These are phyloP conservation scores for Chenopodium berlandieri DNA, from an alignment of 148 eudicot genomes.

Conservation along the genomic window DNA sequence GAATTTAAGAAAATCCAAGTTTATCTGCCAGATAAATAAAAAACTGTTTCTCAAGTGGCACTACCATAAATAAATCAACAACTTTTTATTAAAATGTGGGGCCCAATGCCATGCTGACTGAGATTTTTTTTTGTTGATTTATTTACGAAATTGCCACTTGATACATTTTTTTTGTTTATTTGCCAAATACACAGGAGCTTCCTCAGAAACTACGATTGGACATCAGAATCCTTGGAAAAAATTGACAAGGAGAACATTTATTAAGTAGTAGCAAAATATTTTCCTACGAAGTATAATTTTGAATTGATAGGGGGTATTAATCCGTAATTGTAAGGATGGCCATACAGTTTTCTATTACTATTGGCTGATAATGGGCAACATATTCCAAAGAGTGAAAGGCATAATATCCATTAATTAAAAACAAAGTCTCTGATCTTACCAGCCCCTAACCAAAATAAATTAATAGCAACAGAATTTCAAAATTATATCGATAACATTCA, in stretches of 20 bases:
- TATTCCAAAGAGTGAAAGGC: neutral
- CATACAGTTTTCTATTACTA: neutral
- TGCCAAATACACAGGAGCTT: too few relatives aligned
- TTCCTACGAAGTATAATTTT: too few relatives aligned
- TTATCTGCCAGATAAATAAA: too few relatives aligned
- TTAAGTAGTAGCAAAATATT: too few relatives aligned
- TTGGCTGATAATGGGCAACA: neutral
- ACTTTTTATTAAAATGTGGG: too few relatives aligned
- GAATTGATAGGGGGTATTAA: too few relatives aligned
- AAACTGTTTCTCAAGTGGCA: too few relatives aligned
- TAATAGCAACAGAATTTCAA: neutral
- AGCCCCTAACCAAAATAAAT: neutral
- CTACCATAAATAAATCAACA: too few relatives aligned
- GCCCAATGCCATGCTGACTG: too few relatives aligned
- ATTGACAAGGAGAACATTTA: neutral
- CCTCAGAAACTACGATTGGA: neutral
- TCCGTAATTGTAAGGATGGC: neutral
- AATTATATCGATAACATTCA: neutral
- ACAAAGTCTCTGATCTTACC: neutral
- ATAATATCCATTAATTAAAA: neutral
- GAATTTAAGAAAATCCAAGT: neutral
- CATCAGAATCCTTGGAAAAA: neutral
- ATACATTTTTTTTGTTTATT: too few relatives aligned
- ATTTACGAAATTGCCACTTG: too few relatives aligned
- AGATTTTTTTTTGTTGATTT: too few relatives aligned